Evolutionary conservation across 2,329 filamentous ascomycete genomes (phyloP), one percentile per base, ranked within the genome.

Genomic region (Dactylella cylindrospora): DNA sequence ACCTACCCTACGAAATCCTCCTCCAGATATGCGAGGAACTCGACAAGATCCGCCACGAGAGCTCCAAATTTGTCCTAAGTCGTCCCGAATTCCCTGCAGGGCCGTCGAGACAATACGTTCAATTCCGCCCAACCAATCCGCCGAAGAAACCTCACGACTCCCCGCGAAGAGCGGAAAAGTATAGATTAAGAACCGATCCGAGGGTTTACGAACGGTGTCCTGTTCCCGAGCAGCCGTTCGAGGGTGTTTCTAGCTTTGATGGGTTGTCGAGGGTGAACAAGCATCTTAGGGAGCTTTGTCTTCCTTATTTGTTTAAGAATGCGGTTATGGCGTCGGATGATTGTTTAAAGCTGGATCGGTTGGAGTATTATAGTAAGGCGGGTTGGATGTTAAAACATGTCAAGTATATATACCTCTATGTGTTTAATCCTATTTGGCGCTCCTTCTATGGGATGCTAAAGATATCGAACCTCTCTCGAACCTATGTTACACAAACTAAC

Each of bases 231-330:
- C 20, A n/a, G 5, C 47, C 35, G 6, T 53, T 38, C 15, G 35
- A 47, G 6, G 47, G 47, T 1, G 47, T 32, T 10, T 61, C 55
- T 1, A 38, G 52, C 0, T 61, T 61, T n/a, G 55, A 61, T 17
- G 55, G 41, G 7, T 36, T 61, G 17, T 61, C 55, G 10, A 36
- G 55, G 8, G 38, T 49, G 28, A 47, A 32, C 20, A 61, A 61
- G 22, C 17, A 39, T 19, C 13, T 61, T 8, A 35, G 55, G 22
- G 47, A 61, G 15, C 20, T 61, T 8, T 53, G 55, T 17, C 28
- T 29, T 12, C 55, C 55, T n/a, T 61, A 47, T 39, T n/a, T 61
- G 10, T 61, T 61, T 17, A 36, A n/a, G 6, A 61, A 53, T 25
- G 47, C 53, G 10, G 55, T 61, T 13, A 10, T 53, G 13, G 55